Evolutionary conservation across 2,329 filamentous ascomycete genomes (phyloP).

Genomic region (Neonectria faginata): DNA sequence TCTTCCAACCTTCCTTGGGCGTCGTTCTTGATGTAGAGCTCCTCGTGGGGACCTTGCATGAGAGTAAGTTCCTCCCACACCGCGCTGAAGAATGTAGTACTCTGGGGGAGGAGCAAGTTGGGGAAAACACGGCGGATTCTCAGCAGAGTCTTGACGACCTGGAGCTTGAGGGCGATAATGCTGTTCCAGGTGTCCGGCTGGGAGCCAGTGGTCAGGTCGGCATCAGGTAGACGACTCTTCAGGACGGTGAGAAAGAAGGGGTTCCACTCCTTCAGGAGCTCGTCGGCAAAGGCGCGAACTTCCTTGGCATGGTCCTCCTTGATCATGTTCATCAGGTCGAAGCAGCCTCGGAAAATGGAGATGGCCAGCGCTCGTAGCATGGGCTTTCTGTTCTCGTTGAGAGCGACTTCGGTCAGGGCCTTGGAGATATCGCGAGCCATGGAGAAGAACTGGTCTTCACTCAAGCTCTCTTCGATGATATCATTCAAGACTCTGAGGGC

Average conservation of each 20-base stretch:
- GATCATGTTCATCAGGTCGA: slow-evolving; percentile 96
- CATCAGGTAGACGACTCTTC: slow-evolving; percentile 79
- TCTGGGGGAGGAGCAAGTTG: slow-evolving; percentile 83
- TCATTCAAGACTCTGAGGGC: slow-evolving; percentile 89
- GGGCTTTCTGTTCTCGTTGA: slow-evolving; percentile 79
- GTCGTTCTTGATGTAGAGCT: slow-evolving; percentile 87
- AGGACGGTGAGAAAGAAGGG: slow-evolving; percentile 88
- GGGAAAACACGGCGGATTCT: slow-evolving; percentile 89
- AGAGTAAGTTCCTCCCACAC: slow-evolving; percentile 89
- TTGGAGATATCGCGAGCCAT: slow-evolving; percentile 89
- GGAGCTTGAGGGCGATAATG: slow-evolving; percentile 86
- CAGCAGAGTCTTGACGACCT: slow-evolving; percentile 93
- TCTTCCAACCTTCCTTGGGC: slow-evolving; percentile 91
- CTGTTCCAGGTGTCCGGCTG: slow-evolving; percentile 81
- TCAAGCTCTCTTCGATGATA: slow-evolving; percentile 92
- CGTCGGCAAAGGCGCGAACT: slow-evolving; percentile 89
- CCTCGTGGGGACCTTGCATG: slow-evolving; percentile 78
- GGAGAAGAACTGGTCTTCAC: slow-evolving; percentile 93
- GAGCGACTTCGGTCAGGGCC: slow-evolving; percentile 83
- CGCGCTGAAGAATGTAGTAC: slow-evolving; percentile 82
- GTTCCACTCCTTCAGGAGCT: slow-evolving; percentile 85
- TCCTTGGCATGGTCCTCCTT: slow-evolving; percentile 90
- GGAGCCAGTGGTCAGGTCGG: slow-evolving; percentile 56
- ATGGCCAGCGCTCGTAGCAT: slow-evolving; percentile 86
- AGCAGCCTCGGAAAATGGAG: slow-evolving; percentile 89